Conservation (phyloP, 2,329 filamentous ascomycete species). For the Rhytidhysteron rufulum region DNA sequence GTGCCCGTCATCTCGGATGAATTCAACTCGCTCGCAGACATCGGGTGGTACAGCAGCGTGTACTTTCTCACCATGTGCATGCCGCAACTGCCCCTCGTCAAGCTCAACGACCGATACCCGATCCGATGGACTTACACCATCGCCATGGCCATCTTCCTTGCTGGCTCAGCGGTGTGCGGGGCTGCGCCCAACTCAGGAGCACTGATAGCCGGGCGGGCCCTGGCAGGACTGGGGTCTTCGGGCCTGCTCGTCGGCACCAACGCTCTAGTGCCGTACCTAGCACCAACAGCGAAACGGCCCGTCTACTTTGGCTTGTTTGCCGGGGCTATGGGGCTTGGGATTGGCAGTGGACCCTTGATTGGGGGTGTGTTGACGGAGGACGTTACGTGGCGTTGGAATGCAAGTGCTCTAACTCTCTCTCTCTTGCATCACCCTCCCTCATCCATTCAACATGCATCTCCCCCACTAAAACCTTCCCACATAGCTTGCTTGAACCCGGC, state of each 20-base stretch:
- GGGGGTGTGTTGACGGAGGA: conserved; percentile 2
- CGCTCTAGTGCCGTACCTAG: background rate
- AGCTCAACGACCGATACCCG: background rate
- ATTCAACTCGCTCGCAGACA: no score
- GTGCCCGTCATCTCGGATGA: no score
- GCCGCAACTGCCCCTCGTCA: background rate
- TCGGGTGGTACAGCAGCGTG: background rate
- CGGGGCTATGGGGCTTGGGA: conserved; percentile 19
- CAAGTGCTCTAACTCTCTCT: no score
- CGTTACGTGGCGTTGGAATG: conserved; percentile 1
- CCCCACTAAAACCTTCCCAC: no score
- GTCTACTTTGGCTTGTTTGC: conserved; percentile 28
- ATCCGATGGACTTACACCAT: conserved; percentile 2
- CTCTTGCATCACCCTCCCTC: background rate
- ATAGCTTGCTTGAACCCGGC: no score
- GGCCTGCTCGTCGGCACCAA: conserved; percentile 1
- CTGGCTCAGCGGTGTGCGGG: conserved; percentile 3
- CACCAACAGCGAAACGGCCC: conserved; percentile 20
- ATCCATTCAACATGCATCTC: background rate
- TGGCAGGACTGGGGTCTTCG: conserved; percentile 2
- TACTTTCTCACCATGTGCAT: background rate
- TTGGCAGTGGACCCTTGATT: background rate
- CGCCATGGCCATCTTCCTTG: conserved; percentile 13
- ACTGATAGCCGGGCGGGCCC: conserved; percentile 4
- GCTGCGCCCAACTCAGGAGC: background rate